Base-by-base conservation (phyloP, 2,329 filamentous ascomycete species). In the Scorias spongiosa region DNA sequence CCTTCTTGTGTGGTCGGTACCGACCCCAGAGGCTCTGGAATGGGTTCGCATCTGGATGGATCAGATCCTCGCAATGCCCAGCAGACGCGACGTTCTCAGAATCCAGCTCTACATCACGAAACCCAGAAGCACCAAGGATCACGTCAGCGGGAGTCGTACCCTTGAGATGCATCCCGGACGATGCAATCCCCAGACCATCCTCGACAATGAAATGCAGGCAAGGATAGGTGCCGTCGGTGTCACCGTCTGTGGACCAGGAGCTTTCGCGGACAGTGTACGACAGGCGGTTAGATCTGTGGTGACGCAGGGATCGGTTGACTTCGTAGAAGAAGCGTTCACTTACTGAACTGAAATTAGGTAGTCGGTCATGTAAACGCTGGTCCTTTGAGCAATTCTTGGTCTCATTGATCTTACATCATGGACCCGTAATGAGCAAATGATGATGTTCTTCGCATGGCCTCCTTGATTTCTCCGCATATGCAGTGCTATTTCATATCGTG, bases 1-100 rank as follows among this genome's bases (percentile, higher is more conserved):
- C 41, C 68, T 85, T 5, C 71, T 89, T 18, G 76, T 87, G 36
- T 89, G 84, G 84, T 79, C 79, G 41, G 82, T 89, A 45, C 83
- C 84, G 54, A 81, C 75, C 54, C 80, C 80, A 4, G 76, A 80
- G 45, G 68, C 70, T 42, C 67, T 81, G 12, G 67, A 73, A 52
- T 81, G 77, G 77, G 70, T 80, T n/a, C 70, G 71, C 8, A 65
- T 68, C 2, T 81, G 74, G 72, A 81, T 81, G 77, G 75, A 80
- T 57, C 65, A 74, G 53, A 75, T 81, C 48, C 65, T 81, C 32
- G 66, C 68, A 18, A 71, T 80, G 61, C 73, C 75, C 2, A 66
- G 68, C 10, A 71, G 77, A 7, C 66, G 74, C 44, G 71, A 80
- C 26, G 65, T 77, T 12, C 67, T 81, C 10, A 68, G 68, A 42